A percentile compares a stretch with the other conserved stretches of the same genome.
These are phyloP conservation scores for Elsinoe ampelina DNA, from an alignment of 2,329 filamentous ascomycete species.

Conservation along the genomic window DNA sequence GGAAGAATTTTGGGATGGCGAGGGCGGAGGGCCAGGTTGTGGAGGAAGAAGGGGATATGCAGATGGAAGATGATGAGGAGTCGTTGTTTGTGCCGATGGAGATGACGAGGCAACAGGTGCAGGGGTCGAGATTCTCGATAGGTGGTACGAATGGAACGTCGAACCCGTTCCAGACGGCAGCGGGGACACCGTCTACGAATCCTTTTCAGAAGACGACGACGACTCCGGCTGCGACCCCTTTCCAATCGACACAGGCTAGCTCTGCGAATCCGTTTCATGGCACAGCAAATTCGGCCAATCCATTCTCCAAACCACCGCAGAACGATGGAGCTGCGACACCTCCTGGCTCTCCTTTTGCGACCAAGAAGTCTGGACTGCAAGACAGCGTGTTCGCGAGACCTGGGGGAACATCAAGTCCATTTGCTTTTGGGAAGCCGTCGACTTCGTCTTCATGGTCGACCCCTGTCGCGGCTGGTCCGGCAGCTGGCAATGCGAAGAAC, in stretches of 20 bases:
- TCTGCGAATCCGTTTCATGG: background rate
- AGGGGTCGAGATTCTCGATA: background rate
- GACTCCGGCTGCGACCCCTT: background rate
- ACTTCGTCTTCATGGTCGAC: background rate
- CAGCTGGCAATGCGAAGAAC: background rate
- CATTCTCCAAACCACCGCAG: slow-evolving; percentile 14
- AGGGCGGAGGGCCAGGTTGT: slow-evolving; percentile 41
- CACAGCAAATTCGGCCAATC: slow-evolving; percentile 3
- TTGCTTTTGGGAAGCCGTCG: slow-evolving; percentile 17
- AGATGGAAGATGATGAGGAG: slow-evolving; percentile 26
- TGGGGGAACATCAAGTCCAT: background rate
- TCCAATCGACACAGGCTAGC: background rate
- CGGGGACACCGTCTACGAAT: background rate
- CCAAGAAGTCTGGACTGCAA: background rate
- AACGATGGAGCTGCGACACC: background rate
- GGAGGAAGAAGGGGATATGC: slow-evolving; percentile 28
- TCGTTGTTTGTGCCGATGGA: slow-evolving; percentile 35
- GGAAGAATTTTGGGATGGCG: slow-evolving; percentile 45
- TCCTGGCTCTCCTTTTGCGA: background rate
- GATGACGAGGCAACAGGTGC: background rate
- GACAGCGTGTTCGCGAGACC: background rate
- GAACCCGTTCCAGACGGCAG: background rate
- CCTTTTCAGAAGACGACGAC: slow-evolving; percentile 7
- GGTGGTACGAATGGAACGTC: background rate
- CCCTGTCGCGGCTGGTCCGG: background rate